phyloP scores from a whole-genome alignment of 176 grass and related monocot genomes.

The Poa pratensis region DNA sequence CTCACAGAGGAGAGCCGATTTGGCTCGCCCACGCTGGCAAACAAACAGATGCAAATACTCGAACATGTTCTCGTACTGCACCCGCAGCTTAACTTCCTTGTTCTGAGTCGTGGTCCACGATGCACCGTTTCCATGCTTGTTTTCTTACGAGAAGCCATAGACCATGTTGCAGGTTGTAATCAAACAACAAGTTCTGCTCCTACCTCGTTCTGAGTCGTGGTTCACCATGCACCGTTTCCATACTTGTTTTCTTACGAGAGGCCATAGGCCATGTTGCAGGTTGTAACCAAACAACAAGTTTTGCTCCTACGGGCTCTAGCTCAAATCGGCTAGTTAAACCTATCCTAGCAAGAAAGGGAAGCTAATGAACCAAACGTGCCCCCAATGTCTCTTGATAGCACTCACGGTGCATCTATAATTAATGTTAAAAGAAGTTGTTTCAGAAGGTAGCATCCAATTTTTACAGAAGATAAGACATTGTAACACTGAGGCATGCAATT shows the following conservation, averaged over 20 bases:
- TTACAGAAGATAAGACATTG: not conserved
- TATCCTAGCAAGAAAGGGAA: not conserved
- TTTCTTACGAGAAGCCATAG: not conserved
- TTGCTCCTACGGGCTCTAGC: not conserved
- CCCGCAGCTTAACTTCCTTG: not conserved
- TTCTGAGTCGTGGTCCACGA: not conserved
- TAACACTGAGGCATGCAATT: not conserved
- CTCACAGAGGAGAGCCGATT: not conserved
- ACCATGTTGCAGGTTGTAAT: not conserved
- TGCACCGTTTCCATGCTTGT: not conserved
- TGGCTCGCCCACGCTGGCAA: not conserved
- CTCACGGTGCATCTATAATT: constrained; percentile 10
- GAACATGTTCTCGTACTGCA: not conserved
- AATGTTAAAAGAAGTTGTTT: constrained; percentile 18
- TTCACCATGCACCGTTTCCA: not conserved
- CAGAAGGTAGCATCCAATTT: constrained; percentile 23
- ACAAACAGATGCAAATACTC: not conserved
- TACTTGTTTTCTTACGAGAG: not conserved
- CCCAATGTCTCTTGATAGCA: constrained; percentile 1
- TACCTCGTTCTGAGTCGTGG: not conserved
- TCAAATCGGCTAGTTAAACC: not conserved
- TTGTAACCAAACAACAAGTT: not conserved
- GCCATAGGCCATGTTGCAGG: not conserved
- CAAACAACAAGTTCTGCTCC: not conserved
- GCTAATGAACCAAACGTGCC: not conserved